These are phyloP conservation scores for Rhododendron simsii DNA, from an alignment of 148 eudicot species.

Conservation along the genomic window DNA sequence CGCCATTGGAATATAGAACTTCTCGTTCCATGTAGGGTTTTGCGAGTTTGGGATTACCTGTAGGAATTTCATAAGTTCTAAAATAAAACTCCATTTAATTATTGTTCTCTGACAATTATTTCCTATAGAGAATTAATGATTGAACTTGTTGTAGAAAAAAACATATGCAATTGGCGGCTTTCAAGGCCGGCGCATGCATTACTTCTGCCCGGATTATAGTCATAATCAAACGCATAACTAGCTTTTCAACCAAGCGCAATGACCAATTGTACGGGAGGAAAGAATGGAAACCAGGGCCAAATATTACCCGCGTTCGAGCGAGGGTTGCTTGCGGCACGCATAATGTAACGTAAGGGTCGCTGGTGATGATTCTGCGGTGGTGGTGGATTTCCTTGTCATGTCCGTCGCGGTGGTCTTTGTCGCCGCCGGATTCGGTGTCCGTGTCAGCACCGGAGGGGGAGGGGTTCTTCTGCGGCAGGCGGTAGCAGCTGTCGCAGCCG, in stretches of 20 bases:
- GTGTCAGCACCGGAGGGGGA: slow-evolving; percentile 12
- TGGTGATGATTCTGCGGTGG: slow-evolving; percentile 66
- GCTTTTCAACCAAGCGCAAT: not conserved
- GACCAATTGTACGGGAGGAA: not conserved
- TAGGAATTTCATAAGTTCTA: not conserved
- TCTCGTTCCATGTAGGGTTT: slow-evolving; percentile 63
- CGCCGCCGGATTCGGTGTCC: slow-evolving; percentile 7
- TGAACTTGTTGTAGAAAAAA: too few relatives aligned
- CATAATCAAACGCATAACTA: too few relatives aligned
- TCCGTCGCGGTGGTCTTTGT: not conserved
- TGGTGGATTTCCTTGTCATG: slow-evolving; percentile 18
- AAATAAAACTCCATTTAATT: not conserved
- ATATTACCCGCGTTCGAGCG: slow-evolving; percentile 69
- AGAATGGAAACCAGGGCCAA: not conserved
- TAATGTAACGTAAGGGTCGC: slow-evolving; percentile 83
- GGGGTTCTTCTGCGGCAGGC: not conserved
- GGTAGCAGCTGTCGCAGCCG: slow-evolving; percentile 31
- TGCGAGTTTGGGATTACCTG: slow-evolving; percentile 51
- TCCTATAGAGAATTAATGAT: not conserved
- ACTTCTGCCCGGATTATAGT: too few relatives aligned
- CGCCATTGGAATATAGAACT: slow-evolving; percentile 53
- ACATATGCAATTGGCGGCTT: too few relatives aligned
- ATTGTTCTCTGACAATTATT: not conserved
- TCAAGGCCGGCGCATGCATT: too few relatives aligned
- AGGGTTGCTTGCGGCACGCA: slow-evolving; percentile 63